Conservation (phyloP, 169 alveolate genomes). For the Theileria annulata region DNA sequence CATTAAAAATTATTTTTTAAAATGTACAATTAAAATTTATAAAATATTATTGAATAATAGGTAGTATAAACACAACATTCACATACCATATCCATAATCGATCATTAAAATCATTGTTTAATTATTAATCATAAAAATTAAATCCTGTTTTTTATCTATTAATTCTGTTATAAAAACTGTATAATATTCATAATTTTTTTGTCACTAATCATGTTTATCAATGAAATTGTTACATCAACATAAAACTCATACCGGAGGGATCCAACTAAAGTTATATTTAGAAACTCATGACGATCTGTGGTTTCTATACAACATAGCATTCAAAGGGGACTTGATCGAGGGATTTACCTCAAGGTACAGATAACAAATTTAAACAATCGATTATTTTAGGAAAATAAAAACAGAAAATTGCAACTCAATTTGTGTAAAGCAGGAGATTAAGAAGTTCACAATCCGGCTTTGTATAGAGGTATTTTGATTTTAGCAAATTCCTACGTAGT, state of each 20-base stretch:
- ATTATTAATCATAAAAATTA: not conserved
- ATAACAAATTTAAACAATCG: not conserved
- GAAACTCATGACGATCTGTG: slow-evolving; percentile 78
- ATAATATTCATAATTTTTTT: not conserved
- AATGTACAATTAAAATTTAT: not conserved
- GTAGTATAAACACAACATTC: not conserved
- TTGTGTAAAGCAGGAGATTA: slow-evolving; percentile 52
- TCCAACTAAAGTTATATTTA: slow-evolving; percentile 20
- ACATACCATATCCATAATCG: not conserved
- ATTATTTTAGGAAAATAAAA: slow-evolving; percentile 47
- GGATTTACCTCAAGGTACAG: slow-evolving; percentile 62
- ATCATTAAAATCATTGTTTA: not conserved
- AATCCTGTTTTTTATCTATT: not conserved
- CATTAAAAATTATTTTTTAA: not conserved
- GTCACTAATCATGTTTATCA: not conserved
- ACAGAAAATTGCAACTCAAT: slow-evolving; percentile 25
- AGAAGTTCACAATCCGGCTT: slow-evolving; percentile 58
- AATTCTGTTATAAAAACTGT: not conserved
- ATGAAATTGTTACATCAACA: slow-evolving; percentile 42
- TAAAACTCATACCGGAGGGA: slow-evolving; percentile 44
- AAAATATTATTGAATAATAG: not conserved
- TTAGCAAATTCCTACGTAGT: slow-evolving; percentile 1
- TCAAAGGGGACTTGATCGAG: slow-evolving; percentile 64
- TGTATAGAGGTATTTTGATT: slow-evolving; percentile 34
- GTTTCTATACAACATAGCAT: slow-evolving; percentile 70